Conservation (phyloP, 192 early-diverging fungal genomes). For the Umbelopsis isabellina region DNA sequence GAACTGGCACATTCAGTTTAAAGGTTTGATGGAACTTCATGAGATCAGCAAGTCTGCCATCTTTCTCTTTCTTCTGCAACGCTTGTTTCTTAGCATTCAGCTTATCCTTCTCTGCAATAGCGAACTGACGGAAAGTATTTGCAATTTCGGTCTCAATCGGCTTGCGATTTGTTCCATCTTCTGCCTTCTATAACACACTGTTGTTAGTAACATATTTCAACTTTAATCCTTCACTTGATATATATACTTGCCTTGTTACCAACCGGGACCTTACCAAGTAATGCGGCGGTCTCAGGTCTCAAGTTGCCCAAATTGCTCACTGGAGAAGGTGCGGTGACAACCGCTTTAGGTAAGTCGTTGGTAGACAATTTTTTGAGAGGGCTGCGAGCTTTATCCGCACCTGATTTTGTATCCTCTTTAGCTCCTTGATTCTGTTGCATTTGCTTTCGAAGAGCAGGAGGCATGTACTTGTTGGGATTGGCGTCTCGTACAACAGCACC, state of each 20-base stretch:
- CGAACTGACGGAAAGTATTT: constrained; percentile 63
- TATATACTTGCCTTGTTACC: background rate
- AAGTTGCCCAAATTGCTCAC: constrained; percentile 17
- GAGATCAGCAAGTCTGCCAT: constrained; percentile 75
- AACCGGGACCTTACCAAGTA: constrained; percentile 5
- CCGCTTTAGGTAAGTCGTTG: constrained; percentile 32
- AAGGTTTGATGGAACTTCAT: constrained; percentile 80
- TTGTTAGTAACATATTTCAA: background rate
- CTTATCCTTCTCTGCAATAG: constrained; percentile 75
- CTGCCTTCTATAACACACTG: background rate
- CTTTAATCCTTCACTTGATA: background rate
- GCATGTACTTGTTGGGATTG: constrained; percentile 83
- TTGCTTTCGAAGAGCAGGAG: constrained; percentile 75
- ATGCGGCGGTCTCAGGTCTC: constrained; percentile 24
- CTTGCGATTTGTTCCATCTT: constrained; percentile 10
- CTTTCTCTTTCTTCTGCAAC: constrained; percentile 73
- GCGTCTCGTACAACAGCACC: constrained; percentile 75
- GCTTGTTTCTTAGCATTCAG: constrained; percentile 77
- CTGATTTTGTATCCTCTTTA: constrained; percentile 18
- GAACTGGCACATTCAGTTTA: constrained; percentile 82
- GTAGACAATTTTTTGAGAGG: constrained; percentile 35
- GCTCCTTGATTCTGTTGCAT: constrained; percentile 33
- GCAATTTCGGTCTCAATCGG: constrained; percentile 57
- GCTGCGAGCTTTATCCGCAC: constrained; percentile 20
- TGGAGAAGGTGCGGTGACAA: constrained; percentile 15